Evolutionary conservation across 768 basidiomycete genomes (phyloP).

Genomic region (Cubamyces lactineus): DNA sequence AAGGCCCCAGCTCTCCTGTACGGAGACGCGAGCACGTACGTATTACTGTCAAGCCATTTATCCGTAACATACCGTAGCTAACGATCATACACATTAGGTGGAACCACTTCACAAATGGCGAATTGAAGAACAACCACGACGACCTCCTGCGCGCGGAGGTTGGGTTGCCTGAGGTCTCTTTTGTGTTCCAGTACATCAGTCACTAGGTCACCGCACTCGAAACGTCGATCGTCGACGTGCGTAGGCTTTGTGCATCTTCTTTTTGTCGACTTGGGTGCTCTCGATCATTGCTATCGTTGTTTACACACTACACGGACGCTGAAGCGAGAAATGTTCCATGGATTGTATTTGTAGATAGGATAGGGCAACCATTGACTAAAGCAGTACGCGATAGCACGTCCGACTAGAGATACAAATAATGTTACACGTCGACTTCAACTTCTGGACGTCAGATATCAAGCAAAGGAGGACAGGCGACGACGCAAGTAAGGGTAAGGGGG

Average conservation of each 20-base stretch:
- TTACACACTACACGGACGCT: background rate
- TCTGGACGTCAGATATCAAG: too few species aligned
- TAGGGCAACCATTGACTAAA: background rate
- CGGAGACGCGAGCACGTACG: slow-evolving; percentile 97
- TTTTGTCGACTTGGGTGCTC: background rate
- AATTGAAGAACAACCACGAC: slow-evolving; percentile 91
- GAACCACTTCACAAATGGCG: slow-evolving; percentile 94
- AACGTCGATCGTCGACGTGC: background rate
- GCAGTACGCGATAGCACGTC: slow-evolving; percentile 11
- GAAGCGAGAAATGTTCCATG: background rate
- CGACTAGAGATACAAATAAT: slow-evolving; percentile 32
- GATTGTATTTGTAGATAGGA: slow-evolving; percentile 15
- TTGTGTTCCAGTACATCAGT: slow-evolving; percentile 96
- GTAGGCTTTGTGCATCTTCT: background rate
- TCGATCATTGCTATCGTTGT: background rate
- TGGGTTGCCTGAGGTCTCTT: slow-evolving; percentile 82
- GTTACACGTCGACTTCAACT: slow-evolving; percentile 25
- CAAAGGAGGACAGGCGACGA: too few species aligned
- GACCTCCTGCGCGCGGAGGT: slow-evolving; percentile 91
- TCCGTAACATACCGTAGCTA: too few species aligned
- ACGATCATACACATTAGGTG: slow-evolving; percentile 68
- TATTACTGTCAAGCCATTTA: background rate
- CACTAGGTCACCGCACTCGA: slow-evolving; percentile 49
- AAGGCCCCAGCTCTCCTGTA: slow-evolving; percentile 89
- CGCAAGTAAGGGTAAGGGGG: too few species aligned